phyloP scores from a whole-genome alignment of 1,284 basidiomycete genomes.

The Apiotrichum domesticum region DNA sequence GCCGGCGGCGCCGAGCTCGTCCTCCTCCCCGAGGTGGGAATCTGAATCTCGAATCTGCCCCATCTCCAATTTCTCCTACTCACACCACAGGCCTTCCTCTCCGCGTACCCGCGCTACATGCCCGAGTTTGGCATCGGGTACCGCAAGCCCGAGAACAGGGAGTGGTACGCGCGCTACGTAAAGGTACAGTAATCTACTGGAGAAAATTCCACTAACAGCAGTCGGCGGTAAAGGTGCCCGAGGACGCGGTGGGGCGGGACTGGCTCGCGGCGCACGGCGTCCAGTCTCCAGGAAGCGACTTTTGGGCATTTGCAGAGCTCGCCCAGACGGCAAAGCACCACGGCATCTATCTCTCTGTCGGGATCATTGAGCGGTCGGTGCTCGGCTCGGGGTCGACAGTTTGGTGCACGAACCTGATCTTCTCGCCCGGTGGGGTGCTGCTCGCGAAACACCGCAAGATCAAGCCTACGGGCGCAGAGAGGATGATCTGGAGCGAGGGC shows the following conservation, averaged over 20 bases:
- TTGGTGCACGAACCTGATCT: constrained; percentile 63
- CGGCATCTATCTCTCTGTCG: constrained; percentile 54
- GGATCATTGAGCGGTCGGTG: constrained; percentile 62
- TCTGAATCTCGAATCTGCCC: background rate
- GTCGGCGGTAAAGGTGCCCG: constrained; percentile 19
- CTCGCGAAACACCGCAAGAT: constrained; percentile 66
- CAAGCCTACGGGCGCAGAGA: constrained; percentile 62
- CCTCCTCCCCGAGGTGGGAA: constrained; percentile 58
- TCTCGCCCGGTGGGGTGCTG: constrained; percentile 55
- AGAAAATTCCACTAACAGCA: background rate
- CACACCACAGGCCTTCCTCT: constrained; percentile 50
- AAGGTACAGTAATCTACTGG: constrained; percentile 11
- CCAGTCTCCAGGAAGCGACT: constrained; percentile 8
- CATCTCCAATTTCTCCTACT: no score
- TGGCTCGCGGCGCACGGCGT: constrained; percentile 12
- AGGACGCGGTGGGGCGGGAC: constrained; percentile 15
- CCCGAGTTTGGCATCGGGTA: constrained; percentile 26
- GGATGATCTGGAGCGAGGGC: constrained; percentile 62
- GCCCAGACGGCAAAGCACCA: constrained; percentile 13
- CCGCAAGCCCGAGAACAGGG: constrained; percentile 26
- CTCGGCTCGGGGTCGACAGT: constrained; percentile 52
- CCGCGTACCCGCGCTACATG: constrained; percentile 39
- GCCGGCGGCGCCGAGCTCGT: constrained; percentile 55
- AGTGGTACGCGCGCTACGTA: constrained; percentile 48
- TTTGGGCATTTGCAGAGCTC: constrained; percentile 16